Conservation (phyloP, 345 rosid genomes). For the Clausena lansium region DNA sequence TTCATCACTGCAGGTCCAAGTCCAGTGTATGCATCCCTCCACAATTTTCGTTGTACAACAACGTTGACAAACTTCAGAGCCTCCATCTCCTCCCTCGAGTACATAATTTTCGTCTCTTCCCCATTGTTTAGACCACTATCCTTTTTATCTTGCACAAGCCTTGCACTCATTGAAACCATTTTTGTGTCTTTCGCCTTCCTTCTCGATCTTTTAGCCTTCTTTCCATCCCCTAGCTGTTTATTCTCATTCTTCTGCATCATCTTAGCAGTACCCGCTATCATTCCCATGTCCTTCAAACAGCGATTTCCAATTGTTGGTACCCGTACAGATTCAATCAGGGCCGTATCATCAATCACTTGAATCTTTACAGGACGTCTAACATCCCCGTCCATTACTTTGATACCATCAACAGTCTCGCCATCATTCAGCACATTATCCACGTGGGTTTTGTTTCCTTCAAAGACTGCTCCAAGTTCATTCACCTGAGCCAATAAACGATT, state of each 20-base stretch:
- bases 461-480: constrained; percentile 41
- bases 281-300: constrained; percentile 27
- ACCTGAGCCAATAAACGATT: constrained; percentile 51
- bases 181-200: constrained; percentile 38
- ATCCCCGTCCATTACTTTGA: constrained; percentile 26
- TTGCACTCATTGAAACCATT: constrained; percentile 19
- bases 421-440: constrained; percentile 20
- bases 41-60: constrained; percentile 55
- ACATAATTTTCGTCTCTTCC: constrained; percentile 27
- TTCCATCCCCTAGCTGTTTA: constrained; percentile 38
- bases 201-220: constrained; percentile 38
- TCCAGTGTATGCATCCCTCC: constrained; percentile 52
- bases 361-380: constrained; percentile 48
- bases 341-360: constrained; percentile 75
- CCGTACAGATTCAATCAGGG: constrained; percentile 48
- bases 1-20: constrained; percentile 47
- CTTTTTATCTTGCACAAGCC: constrained; percentile 13
- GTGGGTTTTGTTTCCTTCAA: constrained; percentile 24
- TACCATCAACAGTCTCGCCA: constrained; percentile 21
- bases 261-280: constrained; percentile 15
- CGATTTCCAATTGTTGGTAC: constrained; percentile 30
- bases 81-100: constrained; percentile 68
- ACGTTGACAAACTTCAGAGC: constrained; percentile 59
- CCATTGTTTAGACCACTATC: constrained; percentile 16
- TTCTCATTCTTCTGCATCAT: constrained; percentile 28